Percentiles rank a stretch among this genome's conserved stretches.
Evolutionary conservation across 2,329 filamentous ascomycete species (phyloP).

Genomic region (Pseudogymnoascus pannorum): DNA sequence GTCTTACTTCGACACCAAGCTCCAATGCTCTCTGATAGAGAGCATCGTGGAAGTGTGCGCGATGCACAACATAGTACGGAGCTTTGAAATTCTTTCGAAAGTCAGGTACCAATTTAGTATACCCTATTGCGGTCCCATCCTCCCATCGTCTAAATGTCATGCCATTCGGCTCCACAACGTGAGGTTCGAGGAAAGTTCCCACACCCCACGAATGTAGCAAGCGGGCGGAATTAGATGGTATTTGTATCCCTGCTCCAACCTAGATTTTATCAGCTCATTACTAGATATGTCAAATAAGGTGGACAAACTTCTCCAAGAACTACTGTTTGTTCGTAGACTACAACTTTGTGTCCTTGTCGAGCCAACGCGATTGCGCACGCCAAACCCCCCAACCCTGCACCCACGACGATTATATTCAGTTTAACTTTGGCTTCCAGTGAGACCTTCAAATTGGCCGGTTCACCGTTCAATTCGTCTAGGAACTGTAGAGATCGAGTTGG

Average conservation of each 20-base stretch:
- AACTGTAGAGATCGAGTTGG: slow-evolving; percentile 14
- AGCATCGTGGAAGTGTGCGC: slow-evolving; percentile 29
- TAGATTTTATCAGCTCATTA: slow-evolving; percentile 12
- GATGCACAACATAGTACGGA: slow-evolving; percentile 29
- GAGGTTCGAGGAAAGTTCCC: slow-evolving; percentile 21
- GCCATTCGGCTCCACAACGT: slow-evolving; percentile 26
- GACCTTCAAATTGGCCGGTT: not conserved
- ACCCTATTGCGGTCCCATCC: slow-evolving; percentile 27
- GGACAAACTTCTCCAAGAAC: slow-evolving; percentile 33
- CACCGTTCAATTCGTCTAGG: slow-evolving; percentile 7
- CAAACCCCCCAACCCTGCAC: slow-evolving; percentile 38
- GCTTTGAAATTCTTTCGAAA: slow-evolving; percentile 27
- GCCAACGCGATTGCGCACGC: slow-evolving; percentile 34
- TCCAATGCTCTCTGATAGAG: slow-evolving; percentile 23
- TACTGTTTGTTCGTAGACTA: slow-evolving; percentile 34
- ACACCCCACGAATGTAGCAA: slow-evolving; percentile 31
- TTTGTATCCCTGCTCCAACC: slow-evolving; percentile 36
- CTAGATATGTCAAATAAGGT: not conserved
- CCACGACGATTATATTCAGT: slow-evolving; percentile 29
- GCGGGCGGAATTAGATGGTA: slow-evolving; percentile 31
- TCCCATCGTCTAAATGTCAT: slow-evolving; percentile 32
- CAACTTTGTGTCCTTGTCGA: slow-evolving; percentile 32
- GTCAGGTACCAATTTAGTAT: slow-evolving; percentile 28
- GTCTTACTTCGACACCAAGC: slow-evolving; percentile 22
- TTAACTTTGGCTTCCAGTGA: slow-evolving; percentile 11